Conservation (phyloP, 2,329 filamentous ascomycete genomes). For the Fusarium newnesense region DNA sequence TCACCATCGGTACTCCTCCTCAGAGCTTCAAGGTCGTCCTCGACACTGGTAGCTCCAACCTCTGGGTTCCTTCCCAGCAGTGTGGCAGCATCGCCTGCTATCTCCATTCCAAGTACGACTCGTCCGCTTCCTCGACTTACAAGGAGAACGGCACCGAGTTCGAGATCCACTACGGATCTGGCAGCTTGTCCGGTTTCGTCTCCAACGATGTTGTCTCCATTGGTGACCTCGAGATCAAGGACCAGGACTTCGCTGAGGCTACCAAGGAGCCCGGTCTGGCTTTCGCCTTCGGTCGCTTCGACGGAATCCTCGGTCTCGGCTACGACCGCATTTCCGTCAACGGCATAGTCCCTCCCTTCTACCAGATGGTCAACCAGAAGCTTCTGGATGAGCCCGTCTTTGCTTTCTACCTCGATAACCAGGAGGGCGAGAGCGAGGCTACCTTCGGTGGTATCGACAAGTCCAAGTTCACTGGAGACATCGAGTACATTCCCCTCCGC, state of each 20-base stretch:
- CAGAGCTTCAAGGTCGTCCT: conserved; percentile 98
- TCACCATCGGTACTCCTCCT: conserved; percentile 88
- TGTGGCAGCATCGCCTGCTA: conserved; percentile 98
- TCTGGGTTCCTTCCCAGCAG: conserved; percentile 93
- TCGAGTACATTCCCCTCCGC: conserved; percentile 92
- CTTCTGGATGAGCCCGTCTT: conserved; percentile 93
- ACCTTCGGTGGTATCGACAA: conserved; percentile 91
- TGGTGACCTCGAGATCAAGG: conserved; percentile 87
- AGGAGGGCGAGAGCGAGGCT: conserved; percentile 81
- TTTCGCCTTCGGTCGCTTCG: conserved; percentile 97
- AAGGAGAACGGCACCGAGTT: conserved; percentile 94
- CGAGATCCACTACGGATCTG: conserved; percentile 94
- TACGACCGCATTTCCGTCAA: conserved; percentile 99
- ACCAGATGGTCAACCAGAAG: conserved; percentile 91
- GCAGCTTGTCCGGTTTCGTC: conserved; percentile 91
- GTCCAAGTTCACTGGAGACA: conserved; percentile 82
- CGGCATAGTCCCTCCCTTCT: conserved; percentile 92
- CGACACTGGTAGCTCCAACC: conserved; percentile 98
- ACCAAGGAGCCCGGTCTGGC: conserved; percentile 95
- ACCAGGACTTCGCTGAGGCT: conserved; percentile 95
- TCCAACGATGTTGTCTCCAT: conserved; percentile 89
- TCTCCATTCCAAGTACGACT: conserved; percentile 96
- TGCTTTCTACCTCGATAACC: conserved; percentile 90
- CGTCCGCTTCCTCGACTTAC: conserved; percentile 86
- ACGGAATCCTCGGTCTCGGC: conserved; percentile 94